Base-by-base conservation (phyloP, 139 green algal genomes). In the Medakamo hakoo region DNA sequence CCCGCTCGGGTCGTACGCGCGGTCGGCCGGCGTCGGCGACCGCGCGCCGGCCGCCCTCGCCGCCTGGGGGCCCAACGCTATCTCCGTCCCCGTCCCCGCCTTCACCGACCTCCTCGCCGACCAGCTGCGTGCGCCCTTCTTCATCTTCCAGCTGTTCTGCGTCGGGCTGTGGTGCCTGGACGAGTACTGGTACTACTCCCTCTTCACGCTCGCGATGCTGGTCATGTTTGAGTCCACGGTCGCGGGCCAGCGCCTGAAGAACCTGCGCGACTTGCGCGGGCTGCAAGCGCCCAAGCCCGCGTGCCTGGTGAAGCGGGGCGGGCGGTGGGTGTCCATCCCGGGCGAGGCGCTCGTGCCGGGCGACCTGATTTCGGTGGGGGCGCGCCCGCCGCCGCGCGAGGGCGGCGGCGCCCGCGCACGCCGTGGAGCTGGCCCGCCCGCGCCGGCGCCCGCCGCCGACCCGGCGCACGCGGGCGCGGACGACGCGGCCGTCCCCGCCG, bases 201-300 rank as follows among this genome's bases (percentile, higher is more conserved):
- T 95, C n/a, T 97, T 98, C 78, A 98, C 92, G 22, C 82, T 98
- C 16, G 75, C 84, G 76, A 98, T 98, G 91, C 85, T 98, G 29
- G 76, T 97, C 52, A 82, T 86, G 58, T 98, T 98, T 74, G 92
- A 98, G 78, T 94, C 83, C 77, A 98, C 92, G 4, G 86, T 98
- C 23, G 92, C 95, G 19, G 69, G 64, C 4, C 88, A 93, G 70
- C 80, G 92, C 52, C 77, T 88, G 67, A 77, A 83, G 49, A 96
- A 88, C 69, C 78, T 98, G 25, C 75, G 69, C 21, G 84, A 95
- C 75, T 85, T 98, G 58, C 80, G 86, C 20, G 68, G 60, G 21
- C 77, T 97, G 62, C 76, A 85, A 55, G 81, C 82, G 3, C 80
- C 92, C 58, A 87, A 86, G 63, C 84, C 92, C 69, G 63, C 67